phyloP scores from a whole-genome alignment of 495 filamentous ascomycete species.

The Ascodesmis nigricans region DNA sequence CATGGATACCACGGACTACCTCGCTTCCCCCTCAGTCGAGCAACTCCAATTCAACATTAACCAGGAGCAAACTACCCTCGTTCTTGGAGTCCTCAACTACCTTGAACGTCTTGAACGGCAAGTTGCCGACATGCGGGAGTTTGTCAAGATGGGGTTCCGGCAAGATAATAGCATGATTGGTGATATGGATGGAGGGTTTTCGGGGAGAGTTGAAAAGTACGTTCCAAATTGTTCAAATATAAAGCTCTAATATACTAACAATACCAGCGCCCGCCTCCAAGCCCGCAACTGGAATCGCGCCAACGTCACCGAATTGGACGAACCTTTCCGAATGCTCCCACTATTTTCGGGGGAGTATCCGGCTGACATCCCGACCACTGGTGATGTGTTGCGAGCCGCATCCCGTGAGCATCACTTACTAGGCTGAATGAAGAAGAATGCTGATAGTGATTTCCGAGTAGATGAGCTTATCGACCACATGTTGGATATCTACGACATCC shows the following conservation, averaged over 20 bases:
- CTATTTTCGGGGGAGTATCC: constrained; percentile 12
- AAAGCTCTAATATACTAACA: no score
- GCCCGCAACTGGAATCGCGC: constrained; percentile 12
- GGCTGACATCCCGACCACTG: constrained; percentile 8
- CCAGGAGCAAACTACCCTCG: constrained; percentile 18
- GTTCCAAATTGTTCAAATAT: not conserved
- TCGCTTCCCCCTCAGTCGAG: no score
- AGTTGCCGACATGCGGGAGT: constrained; percentile 13
- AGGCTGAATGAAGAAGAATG: constrained; percentile 1
- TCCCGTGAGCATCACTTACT: constrained; percentile 8
- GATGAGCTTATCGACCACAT: constrained; percentile 15
- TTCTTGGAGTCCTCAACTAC: constrained; percentile 16
- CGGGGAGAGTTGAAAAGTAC: constrained; percentile 10
- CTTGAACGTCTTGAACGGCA: constrained; percentile 13
- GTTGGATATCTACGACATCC: constrained; percentile 18
- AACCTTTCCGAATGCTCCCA: constrained; percentile 13
- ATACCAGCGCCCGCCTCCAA: constrained; percentile 11
- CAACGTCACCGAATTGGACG: constrained; percentile 14
- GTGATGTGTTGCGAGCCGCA: constrained; percentile 7
- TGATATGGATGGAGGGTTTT: constrained; percentile 6
- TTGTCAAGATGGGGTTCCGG: constrained; percentile 14
- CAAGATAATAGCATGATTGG: constrained; percentile 10
- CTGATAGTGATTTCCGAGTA: no score
- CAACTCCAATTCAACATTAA: constrained; percentile 10
- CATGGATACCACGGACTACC: no score